phyloP scores from a whole-genome alignment of 441 rosid genomes.

The Melastoma candidum region DNA sequence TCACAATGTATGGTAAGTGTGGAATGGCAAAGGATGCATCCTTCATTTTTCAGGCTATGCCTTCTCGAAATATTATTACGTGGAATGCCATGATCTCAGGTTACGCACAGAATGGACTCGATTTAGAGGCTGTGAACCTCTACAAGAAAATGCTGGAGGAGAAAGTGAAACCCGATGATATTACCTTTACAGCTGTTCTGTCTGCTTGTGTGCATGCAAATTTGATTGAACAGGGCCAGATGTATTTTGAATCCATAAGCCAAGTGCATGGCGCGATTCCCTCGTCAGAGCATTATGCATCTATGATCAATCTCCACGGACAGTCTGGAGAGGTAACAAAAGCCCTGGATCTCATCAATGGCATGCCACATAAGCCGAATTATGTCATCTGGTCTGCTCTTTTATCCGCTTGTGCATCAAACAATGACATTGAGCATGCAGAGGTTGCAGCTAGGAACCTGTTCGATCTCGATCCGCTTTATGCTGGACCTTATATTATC shows the following conservation, averaged over 20 bases:
- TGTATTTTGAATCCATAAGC: constrained; percentile 28
- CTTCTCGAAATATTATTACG: constrained; percentile 20
- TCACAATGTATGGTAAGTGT: constrained; percentile 34
- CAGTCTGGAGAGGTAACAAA: constrained; percentile 21
- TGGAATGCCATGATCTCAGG: constrained; percentile 42
- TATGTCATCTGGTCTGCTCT: constrained; percentile 31
- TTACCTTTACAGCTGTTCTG: constrained; percentile 34
- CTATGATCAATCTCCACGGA: constrained; percentile 31
- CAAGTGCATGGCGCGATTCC: constrained; percentile 27
- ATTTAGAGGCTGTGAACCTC: constrained; percentile 27
- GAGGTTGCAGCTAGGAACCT: constrained; percentile 32
- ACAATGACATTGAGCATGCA: constrained; percentile 23
- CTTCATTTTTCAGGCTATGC: constrained; percentile 21
- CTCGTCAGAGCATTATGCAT: constrained; percentile 30
- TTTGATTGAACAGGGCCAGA: constrained; percentile 25
- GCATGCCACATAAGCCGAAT: constrained; percentile 31
- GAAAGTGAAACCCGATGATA: constrained; percentile 28
- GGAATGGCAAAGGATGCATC: constrained; percentile 24
- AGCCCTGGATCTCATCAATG: constrained; percentile 26
- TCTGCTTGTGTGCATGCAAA: constrained; percentile 35
- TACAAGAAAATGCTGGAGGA: constrained; percentile 26
- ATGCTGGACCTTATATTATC: constrained; percentile 37
- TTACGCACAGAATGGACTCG: constrained; percentile 33
- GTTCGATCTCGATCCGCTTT: constrained; percentile 27
- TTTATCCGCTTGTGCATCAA: constrained; percentile 25